Base-by-base conservation (phyloP, 169 alveolate genomes). In the Babesia bigemina region DNA sequence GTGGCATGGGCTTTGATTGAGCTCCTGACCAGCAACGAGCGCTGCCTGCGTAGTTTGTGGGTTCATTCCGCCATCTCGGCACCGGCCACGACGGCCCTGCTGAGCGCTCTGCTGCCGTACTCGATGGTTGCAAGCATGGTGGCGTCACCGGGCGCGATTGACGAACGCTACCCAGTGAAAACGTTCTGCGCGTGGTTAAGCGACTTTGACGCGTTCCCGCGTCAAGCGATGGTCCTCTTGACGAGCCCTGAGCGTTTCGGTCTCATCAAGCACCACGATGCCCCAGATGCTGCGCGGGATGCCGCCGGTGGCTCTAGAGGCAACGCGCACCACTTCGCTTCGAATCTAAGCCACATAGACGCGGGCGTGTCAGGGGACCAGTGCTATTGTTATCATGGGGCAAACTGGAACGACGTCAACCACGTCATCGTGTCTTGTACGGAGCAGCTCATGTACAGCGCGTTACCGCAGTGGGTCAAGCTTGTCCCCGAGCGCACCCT, bases 1-100 rank as follows among this genome's bases (percentile, higher is more conserved):
- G 62, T 86, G 10, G 92, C 88, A 0, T 86, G 92, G 92, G 84
- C 87, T 10, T 22, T 86, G 71, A 60, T 86, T n/a, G 92, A 86
- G 60, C 52, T 86, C 12, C 73, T 86, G 28, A 63, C 81, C 17
- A 86, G 77, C 70, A 86, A 86, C 65, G 92, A 85, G 44, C 76
- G 92, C 24, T 75, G 91, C 45, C 72, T 86, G 33, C 85, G 78
- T 55, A 86, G 92, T 16, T 39, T 85, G 39, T 86, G 92, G 92
- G 87, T 86, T 0, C 85, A 86, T 53, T 92, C 92, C 16, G 11
- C 74, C 45, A 29, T 86, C 21, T 62, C 84, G 9, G 91, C 92
- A 7, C 45, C 78, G n/a, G 71, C 82, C 42, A 70, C 92, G n/a
- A 65, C 92, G 12, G 63, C 50, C 26, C 57, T 86, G 21, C 55